phyloP scores from a whole-genome alignment of 345 rosid species.

The Noccaea bulbosa region DNA sequence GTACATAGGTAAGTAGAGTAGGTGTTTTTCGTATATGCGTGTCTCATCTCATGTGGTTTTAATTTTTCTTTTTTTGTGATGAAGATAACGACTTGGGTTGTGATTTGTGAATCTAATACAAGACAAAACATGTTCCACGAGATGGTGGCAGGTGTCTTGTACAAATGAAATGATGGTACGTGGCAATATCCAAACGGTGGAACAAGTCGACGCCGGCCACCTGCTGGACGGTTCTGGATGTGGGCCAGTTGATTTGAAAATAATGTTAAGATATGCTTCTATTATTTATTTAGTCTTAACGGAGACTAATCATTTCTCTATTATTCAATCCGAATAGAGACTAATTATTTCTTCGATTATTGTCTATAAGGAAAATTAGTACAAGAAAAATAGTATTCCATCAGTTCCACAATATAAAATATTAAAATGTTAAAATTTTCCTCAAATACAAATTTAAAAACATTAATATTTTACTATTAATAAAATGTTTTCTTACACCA shows the following conservation, averaged over 20 bases:
- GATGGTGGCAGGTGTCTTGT: constrained; percentile 1
- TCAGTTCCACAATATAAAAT: no score
- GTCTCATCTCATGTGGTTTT: constrained; percentile 14
- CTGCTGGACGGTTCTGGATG: constrained; percentile 36
- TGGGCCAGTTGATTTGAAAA: constrained; percentile 33
- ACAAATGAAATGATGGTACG: not conserved
- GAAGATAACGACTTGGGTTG: constrained; percentile 30
- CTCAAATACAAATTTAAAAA: no score
- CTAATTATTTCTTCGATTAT: not conserved
- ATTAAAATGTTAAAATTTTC: no score
- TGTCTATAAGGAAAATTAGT: not conserved
- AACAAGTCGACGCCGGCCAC: constrained; percentile 34
- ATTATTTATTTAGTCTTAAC: constrained; percentile 7
- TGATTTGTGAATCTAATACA: not conserved
- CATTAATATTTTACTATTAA: no score
- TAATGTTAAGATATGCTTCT: constrained; percentile 23
- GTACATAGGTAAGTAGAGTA: not conserved
- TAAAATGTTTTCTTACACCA: no score
- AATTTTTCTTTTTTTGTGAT: not conserved
- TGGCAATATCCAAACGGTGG: constrained; percentile 24
- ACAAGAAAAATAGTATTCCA: no score
- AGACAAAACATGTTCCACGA: constrained; percentile 23
- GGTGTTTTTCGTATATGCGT: constrained; percentile 8
- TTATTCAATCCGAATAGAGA: no score
- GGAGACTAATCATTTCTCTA: not conserved